A percentile compares a stretch with the other conserved stretches of the same genome.
phyloP scores from a whole-genome alignment of 208 protist species.

The Trypanosoma mega region DNA sequence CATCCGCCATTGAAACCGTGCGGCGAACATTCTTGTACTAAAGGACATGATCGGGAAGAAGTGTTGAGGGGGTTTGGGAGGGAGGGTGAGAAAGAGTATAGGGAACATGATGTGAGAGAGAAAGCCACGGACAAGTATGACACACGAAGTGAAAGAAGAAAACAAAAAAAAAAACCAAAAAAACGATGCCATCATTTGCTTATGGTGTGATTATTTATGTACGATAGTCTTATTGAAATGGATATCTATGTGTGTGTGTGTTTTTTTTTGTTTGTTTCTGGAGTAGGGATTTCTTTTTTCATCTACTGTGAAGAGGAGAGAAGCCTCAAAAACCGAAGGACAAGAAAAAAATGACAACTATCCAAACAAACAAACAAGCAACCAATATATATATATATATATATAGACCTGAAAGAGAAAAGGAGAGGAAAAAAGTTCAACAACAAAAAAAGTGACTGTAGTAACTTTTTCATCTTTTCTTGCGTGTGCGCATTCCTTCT shows the following conservation, averaged over 20 bases:
- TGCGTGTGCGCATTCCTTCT: not conserved
- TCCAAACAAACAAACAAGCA: not conserved
- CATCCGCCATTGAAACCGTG: conserved; percentile 80
- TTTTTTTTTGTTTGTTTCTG: no score
- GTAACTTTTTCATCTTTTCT: not conserved
- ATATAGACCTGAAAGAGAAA: not conserved
- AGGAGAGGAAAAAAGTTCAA: not conserved
- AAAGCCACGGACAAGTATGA: not conserved
- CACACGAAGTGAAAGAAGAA: not conserved
- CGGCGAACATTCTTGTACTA: conserved; percentile 75
- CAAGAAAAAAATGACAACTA: not conserved
- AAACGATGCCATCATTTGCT: no score
- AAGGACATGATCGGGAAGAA: no score
- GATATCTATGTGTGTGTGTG: no score
- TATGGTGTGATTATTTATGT: no score
- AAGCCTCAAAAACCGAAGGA: not conserved
- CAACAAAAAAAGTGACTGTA: not conserved
- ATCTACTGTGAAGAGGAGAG: no score
- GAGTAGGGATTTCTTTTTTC: no score
- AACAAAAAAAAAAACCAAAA: not conserved
- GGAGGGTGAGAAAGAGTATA: no score
- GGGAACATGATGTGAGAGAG: not conserved
- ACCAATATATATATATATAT: no score
- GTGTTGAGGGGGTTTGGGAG: no score
- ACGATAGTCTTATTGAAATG: no score